Base-by-base conservation (phyloP, 2,329 filamentous ascomycete genomes). In the Ceratocystis destructans region DNA sequence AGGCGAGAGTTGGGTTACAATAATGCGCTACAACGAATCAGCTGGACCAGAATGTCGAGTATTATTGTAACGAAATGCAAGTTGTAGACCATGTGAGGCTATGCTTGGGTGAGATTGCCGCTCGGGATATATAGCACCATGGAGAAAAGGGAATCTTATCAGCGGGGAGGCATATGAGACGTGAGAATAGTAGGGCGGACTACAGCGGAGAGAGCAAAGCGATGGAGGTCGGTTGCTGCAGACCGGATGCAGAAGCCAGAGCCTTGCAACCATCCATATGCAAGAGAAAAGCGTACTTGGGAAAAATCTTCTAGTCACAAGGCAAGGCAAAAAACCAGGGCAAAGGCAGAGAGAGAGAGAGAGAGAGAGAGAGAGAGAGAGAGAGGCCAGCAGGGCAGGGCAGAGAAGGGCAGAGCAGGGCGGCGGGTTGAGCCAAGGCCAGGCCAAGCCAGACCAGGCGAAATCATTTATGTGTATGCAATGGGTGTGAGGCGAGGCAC, bases 271-370 rank as follows among this genome's bases (percentile, higher is more conserved):
- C 53, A 57, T 17, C 25, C 15, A 31, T 33, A 57, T 31, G 28
- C 22, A 22, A 57, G 53, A 17, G 17, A 57, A 57, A 57, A 57
- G 31, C 37, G 8, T 41, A 12, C 12, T 4, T 41, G 37, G 37
- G 28, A 57, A 57, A 57, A 57, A 5, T 57, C 53, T 57, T 57
- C 53, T 7, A 57, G 53, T 57, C 53, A 57, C 53, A 31, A 57
- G 22, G 53, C 53, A 57, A 53, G 10, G 22, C 22, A 31, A 57
- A 31, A 31, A 25, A 22, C 6, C 48, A 53, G 48, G 48, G 20
- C 20, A 53, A 22, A 53, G 48, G 4, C n/a, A 53, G 48, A 7
- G 22, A 8, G 25, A n/a, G 17, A 17, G 15, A 7, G n/a, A 5
- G 15, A 50, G 17, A 15, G n/a, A n/a, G n/a, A n/a, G n/a, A n/a